Evolutionary conservation across 208 protist species (phyloP).

Genomic region (Pavlovales sp.): DNA sequence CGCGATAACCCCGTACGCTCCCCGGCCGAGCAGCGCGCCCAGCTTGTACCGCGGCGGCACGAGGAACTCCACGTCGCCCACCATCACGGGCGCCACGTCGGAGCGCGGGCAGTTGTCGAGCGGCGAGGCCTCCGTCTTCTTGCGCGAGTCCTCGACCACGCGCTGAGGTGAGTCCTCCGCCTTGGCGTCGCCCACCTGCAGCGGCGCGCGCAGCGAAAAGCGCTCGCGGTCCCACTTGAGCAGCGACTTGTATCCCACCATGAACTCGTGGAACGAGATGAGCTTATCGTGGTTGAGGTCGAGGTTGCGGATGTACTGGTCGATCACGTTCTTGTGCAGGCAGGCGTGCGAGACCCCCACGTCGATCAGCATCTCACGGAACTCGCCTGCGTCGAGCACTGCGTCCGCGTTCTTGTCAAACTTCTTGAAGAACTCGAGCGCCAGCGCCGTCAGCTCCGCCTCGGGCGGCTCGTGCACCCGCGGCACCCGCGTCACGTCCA

Average conservation of each 20-base stretch:
- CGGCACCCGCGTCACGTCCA: background rate
- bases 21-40: conserved; percentile 40
- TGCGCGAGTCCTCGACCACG: too few species aligned
- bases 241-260: background rate
- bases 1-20: conserved; percentile 58
- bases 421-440: background rate
- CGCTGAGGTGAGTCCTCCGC: too few species aligned
- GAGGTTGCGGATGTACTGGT: background rate
- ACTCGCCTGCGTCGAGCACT: background rate
- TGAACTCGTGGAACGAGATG: background rate
- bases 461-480: background rate
- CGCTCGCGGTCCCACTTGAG: background rate
- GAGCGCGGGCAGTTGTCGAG: background rate
- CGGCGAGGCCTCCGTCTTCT: too few species aligned
- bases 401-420: background rate
- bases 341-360: background rate
- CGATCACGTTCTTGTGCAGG: background rate
- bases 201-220: background rate
- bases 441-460: background rate
- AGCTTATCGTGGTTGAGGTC: background rate
- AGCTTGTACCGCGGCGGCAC: conserved; percentile 41
- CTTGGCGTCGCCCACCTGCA: background rate
- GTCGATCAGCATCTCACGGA: background rate
- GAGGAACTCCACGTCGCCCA: conserved; percentile 5
- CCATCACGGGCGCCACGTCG: background rate